phyloP scores from a whole-genome alignment of 306 rosid species.

The Gynostemma pentaphyllum region DNA sequence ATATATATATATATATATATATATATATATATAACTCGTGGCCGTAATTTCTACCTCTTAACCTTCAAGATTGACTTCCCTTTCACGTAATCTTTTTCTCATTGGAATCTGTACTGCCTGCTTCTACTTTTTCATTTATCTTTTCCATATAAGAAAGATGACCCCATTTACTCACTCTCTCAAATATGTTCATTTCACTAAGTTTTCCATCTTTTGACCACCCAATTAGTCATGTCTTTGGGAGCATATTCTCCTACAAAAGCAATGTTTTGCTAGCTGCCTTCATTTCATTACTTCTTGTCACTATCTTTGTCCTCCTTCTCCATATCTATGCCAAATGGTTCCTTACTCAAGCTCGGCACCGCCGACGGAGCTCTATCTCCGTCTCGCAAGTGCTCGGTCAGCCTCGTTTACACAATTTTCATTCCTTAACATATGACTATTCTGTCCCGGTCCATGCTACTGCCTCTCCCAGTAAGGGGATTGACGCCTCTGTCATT shows the following conservation, averaged over 20 bases:
- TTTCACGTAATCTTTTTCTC: constrained; percentile 6
- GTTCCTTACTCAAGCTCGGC: constrained; percentile 58
- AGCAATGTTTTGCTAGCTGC: constrained; percentile 80
- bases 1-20: too few relatives aligned
- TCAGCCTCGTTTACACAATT: constrained; percentile 47
- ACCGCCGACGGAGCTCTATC: constrained; percentile 37
- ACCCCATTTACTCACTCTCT: background rate
- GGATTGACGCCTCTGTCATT: constrained; percentile 40
- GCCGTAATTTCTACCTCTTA: background rate
- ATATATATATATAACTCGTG: too few relatives aligned
- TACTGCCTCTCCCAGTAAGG: constrained; percentile 28
- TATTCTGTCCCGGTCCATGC: constrained; percentile 17
- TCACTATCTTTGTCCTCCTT: constrained; percentile 72
- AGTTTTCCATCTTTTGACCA: constrained; percentile 8
- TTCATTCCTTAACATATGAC: constrained; percentile 39
- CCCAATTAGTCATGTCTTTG: constrained; percentile 28
- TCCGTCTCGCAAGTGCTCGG: constrained; percentile 48
- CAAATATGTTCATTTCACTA: constrained; percentile 5
- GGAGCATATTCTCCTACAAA: constrained; percentile 53
- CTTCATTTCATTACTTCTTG: constrained; percentile 58
- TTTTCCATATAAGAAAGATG: background rate
- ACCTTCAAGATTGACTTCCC: background rate
- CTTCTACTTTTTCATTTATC: background rate
- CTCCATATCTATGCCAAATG: constrained; percentile 88
- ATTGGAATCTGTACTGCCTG: background rate